Percentiles rank a stretch among this genome's conserved stretches.
Conservation (phyloP, 2,329 filamentous ascomycete species). For the Colletotrichum eremochloae region DNA sequence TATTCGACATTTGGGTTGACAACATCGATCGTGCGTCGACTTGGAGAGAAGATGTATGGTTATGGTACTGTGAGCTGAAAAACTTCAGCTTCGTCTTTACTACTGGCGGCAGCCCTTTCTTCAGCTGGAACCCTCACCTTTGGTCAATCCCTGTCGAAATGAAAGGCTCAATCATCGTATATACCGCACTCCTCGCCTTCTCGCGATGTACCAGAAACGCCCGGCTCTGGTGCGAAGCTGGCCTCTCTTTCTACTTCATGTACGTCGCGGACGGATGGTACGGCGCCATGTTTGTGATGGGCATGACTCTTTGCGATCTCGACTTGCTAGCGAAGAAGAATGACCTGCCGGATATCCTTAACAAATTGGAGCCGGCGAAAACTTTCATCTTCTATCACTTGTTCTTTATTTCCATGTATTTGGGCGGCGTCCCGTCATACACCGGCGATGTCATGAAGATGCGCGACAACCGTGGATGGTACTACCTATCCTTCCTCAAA, state of each 20-base stretch:
- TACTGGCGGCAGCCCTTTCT: constrained; percentile 57
- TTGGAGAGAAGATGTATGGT: constrained; percentile 64
- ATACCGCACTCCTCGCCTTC: constrained; percentile 62
- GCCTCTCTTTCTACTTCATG: constrained; percentile 52
- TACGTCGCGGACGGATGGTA: constrained; percentile 55
- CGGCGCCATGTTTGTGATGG: constrained; percentile 48
- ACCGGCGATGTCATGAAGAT: constrained; percentile 22
- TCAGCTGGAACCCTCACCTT: constrained; percentile 66
- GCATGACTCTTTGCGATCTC: constrained; percentile 55
- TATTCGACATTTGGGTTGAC: constrained; percentile 54
- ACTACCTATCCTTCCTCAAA: constrained; percentile 59
- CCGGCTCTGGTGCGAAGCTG: constrained; percentile 49
- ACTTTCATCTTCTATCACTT: constrained; percentile 60
- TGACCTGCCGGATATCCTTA: constrained; percentile 65
- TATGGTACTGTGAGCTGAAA: constrained; percentile 61
- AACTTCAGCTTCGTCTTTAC: constrained; percentile 55
- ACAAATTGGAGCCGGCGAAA: constrained; percentile 61
- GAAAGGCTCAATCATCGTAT: constrained; percentile 74
- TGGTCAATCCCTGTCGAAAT: constrained; percentile 77
- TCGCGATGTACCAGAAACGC: constrained; percentile 52
- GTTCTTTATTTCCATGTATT: constrained; percentile 50
- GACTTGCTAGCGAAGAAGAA: constrained; percentile 55
- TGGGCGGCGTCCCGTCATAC: constrained; percentile 49
- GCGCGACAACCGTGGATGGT: constrained; percentile 43
- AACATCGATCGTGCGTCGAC: constrained; percentile 55